phyloP scores from a whole-genome alignment of 225 moss, liverwort and hornwort genomes.

The Physcomitrium patens region DNA sequence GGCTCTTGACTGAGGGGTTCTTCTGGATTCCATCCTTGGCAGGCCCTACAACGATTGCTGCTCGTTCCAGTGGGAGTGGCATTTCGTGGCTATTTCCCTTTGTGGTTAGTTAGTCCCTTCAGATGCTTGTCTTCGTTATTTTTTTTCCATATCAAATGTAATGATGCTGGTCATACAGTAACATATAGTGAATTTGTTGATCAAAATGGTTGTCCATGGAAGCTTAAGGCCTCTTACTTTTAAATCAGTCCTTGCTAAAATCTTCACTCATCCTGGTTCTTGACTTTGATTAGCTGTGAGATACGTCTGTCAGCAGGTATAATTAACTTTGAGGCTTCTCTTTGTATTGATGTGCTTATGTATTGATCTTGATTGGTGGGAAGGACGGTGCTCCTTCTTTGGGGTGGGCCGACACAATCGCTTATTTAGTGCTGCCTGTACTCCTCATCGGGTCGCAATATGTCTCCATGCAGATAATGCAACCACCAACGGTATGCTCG shows the following conservation, averaged over 20 bases:
- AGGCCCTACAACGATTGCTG: constrained; percentile 89
- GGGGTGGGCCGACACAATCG: constrained; percentile 83
- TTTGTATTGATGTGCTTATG: background rate
- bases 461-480: constrained; percentile 98
- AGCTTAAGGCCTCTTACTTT: background rate
- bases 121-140: background rate
- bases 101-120: constrained; percentile 46
- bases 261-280: constrained; percentile 10
- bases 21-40: constrained; percentile 99
- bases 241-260: background rate
- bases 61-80: constrained; percentile 78
- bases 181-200: background rate
- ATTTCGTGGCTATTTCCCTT: constrained; percentile 88
- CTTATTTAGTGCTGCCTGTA: constrained; percentile 84
- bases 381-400: constrained; percentile 87
- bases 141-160: background rate
- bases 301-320: background rate
- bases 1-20: constrained; percentile 94
- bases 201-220: background rate
- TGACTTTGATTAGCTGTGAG: background rate
- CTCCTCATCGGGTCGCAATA: constrained; percentile 84
- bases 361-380: constrained; percentile 16
- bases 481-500: constrained; percentile 70
- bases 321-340: background rate
- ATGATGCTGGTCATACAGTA: background rate